These are phyloP conservation scores for Cenococcum geophilum DNA, from an alignment of 495 filamentous ascomycete species.

Conservation along the genomic window DNA sequence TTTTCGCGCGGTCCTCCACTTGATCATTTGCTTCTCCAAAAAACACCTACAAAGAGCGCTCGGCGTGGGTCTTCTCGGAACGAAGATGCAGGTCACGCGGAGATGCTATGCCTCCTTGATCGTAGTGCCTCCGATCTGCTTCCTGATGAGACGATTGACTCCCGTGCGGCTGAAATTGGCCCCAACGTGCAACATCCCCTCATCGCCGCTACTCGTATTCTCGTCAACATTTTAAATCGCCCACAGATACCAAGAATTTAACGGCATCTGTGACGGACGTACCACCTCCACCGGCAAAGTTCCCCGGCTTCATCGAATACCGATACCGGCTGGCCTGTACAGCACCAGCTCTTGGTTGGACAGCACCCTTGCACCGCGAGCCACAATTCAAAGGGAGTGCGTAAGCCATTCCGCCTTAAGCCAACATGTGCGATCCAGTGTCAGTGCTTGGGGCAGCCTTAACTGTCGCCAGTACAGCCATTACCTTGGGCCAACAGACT, in stretches of 20 bases:
- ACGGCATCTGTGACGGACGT: too few relatives aligned
- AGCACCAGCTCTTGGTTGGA: background rate
- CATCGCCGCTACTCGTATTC: background rate
- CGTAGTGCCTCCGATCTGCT: background rate
- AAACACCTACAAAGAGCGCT: too few relatives aligned
- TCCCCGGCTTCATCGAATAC: background rate
- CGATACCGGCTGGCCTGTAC: background rate
- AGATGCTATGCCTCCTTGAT: background rate
- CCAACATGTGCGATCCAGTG: background rate
- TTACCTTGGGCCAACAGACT: constrained; percentile 2
- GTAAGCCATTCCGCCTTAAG: background rate
- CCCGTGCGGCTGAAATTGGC: background rate
- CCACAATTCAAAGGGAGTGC: background rate
- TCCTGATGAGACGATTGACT: background rate
- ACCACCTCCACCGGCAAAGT: too few relatives aligned
- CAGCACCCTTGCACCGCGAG: background rate
- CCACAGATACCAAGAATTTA: background rate
- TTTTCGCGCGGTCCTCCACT: too few relatives aligned
- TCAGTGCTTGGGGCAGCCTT: background rate
- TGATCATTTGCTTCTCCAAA: too few relatives aligned
- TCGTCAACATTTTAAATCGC: background rate
- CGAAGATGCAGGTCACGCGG: background rate
- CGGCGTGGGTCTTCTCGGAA: background rate
- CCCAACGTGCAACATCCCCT: background rate
- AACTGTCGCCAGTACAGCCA: constrained; percentile 3